These are phyloP conservation scores for Chernovozyma sophiae-reginae DNA, from an alignment of 1,139 yeast species.

Conservation along the genomic window DNA sequence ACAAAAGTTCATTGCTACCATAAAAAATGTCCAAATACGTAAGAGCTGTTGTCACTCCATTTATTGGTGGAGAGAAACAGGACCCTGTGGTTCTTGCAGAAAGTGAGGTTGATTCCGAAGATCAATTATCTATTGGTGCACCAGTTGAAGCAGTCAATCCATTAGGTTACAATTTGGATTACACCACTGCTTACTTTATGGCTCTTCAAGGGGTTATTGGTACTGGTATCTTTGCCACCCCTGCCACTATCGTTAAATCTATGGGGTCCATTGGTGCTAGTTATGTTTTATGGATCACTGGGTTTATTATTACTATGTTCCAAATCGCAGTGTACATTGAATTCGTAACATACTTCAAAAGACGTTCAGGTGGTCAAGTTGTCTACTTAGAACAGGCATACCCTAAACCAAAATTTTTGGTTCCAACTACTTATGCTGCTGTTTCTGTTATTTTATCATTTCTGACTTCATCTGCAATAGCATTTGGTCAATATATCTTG, in stretches of 20 bases:
- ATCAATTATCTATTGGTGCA: constrained; percentile 26
- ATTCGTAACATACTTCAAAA: constrained; percentile 33
- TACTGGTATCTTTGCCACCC: constrained; percentile 45
- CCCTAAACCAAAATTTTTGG: constrained; percentile 35
- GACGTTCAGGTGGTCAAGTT: constrained; percentile 41
- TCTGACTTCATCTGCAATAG: constrained; percentile 38
- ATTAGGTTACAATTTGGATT: constrained; percentile 33
- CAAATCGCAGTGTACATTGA: constrained; percentile 35
- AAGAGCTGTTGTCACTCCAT: constrained; percentile 2
- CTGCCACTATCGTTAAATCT: constrained; percentile 30
- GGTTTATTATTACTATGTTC: constrained; percentile 33
- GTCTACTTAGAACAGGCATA: constrained; percentile 42
- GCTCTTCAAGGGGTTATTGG: constrained; percentile 41
- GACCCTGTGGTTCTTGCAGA: constrained; percentile 1
- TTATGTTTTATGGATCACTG: constrained; percentile 39
- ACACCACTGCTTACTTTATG: constrained; percentile 27
- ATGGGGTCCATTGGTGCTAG: constrained; percentile 41
- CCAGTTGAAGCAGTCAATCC: constrained; percentile 38
- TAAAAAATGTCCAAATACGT: constrained; percentile 2
- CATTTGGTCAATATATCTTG: constrained; percentile 37
- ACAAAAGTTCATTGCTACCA: too few species aligned
- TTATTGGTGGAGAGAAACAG: constrained; percentile 4
- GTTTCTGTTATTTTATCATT: constrained; percentile 35
- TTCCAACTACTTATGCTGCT: constrained; percentile 42
- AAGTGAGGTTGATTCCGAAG: constrained; percentile 6